These are phyloP conservation scores for Zygosaccharomyces kombuchaensis DNA, from an alignment of 805 yeast species.

Conservation along the genomic window DNA sequence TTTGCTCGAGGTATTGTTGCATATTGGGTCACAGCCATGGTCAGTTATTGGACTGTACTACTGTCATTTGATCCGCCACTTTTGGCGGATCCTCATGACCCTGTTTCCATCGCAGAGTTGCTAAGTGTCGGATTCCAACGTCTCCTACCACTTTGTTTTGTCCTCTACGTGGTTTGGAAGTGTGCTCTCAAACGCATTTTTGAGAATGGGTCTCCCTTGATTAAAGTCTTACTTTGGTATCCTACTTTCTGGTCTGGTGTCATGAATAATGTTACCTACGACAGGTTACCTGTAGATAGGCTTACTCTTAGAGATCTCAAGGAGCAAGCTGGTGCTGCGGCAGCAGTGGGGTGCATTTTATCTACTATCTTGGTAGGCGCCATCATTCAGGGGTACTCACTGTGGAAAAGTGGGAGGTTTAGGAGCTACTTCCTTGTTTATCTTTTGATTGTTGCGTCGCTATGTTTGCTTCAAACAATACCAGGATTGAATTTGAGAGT, in stretches of 20 bases:
- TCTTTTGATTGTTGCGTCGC: conserved; percentile 39
- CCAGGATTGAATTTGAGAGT: conserved; percentile 72
- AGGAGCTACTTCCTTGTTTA: conserved; percentile 56
- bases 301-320: conserved; percentile 66
- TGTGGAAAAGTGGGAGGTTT: conserved; percentile 77
- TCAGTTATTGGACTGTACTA: conserved; percentile 81
- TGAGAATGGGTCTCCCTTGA: conserved; percentile 39
- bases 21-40: conserved; percentile 56
- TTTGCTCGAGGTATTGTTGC: conserved; percentile 44
- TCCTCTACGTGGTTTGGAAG: conserved; percentile 66
- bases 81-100: conserved; percentile 48
- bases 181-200: conserved; percentile 50
- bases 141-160: conserved; percentile 68
- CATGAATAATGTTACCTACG: conserved; percentile 83
- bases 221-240: conserved; percentile 53
- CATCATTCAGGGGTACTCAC: conserved; percentile 64
- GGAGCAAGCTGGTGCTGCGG: conserved; percentile 70
- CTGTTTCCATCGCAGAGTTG: conserved; percentile 51
- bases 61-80: conserved; percentile 78
- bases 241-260: conserved; percentile 81
- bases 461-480: conserved; percentile 44
- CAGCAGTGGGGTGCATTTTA: conserved; percentile 54
- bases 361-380: conserved; percentile 50
- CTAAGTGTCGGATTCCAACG: conserved; percentile 70
- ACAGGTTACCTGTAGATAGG: conserved; percentile 82